Conservation (phyloP, 202 grass and related monocot genomes). For the Carex sylvatica region DNA sequence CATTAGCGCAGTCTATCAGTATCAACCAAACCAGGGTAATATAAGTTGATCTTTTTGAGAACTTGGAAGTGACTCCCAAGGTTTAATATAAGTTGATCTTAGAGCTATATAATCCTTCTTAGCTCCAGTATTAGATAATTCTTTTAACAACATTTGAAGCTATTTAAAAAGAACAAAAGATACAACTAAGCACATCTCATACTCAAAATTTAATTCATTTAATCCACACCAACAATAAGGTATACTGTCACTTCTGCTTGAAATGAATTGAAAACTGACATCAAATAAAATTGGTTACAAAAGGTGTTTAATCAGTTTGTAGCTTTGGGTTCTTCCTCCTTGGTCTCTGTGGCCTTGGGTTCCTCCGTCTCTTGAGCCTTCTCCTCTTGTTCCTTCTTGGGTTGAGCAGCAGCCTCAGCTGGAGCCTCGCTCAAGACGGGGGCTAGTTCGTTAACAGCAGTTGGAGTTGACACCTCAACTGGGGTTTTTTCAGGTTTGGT, state of each 20-base stretch:
- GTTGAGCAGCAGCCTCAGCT: constrained; percentile 14
- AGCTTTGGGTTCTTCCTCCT: constrained; percentile 15
- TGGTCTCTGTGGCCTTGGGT: background rate
- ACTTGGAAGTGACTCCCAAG: no score
- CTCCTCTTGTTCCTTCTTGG: background rate
- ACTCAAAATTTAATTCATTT: constrained; percentile 5
- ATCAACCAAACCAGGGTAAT: background rate
- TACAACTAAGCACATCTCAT: constrained; percentile 4
- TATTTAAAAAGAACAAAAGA: background rate
- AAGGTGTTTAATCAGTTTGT: constrained; percentile 8
- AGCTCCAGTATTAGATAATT: background rate
- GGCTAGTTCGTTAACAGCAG: constrained; percentile 9
- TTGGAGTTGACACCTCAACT: constrained; percentile 17
- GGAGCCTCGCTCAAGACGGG: background rate
- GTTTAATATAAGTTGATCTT: background rate
- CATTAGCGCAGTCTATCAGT: background rate
- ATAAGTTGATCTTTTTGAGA: no score
- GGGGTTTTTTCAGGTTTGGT: constrained; percentile 26
- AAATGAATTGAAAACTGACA: constrained; percentile 12
- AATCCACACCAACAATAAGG: background rate
- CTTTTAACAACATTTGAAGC: background rate
- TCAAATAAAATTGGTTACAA: background rate
- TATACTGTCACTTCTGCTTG: background rate
- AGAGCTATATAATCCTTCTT: background rate
- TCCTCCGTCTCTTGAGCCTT: constrained; percentile 1